Conservation (phyloP, 345 rosid species). For the Eucalyptus curtisii region DNA sequence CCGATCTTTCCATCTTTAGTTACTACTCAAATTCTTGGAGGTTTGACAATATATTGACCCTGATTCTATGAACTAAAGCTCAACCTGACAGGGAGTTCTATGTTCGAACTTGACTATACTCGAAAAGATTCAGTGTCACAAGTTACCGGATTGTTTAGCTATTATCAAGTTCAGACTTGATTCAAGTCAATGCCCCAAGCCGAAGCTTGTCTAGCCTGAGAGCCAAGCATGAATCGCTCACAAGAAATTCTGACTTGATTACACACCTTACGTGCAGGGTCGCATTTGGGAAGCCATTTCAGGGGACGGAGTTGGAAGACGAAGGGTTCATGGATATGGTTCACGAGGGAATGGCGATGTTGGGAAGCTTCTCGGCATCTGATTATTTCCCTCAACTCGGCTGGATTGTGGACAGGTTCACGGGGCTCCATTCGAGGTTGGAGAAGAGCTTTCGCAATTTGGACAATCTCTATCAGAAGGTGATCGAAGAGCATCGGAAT, state of each 20-base stretch:
- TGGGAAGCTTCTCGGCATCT: background rate
- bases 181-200: background rate
- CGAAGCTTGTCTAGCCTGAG: background rate
- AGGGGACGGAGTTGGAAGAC: background rate
- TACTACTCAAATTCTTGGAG: background rate
- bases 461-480: background rate
- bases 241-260: background rate
- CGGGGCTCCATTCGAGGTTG: background rate
- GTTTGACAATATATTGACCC: background rate
- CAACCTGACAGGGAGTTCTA: background rate
- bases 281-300: constrained; percentile 14
- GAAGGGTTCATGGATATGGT: background rate
- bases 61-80: background rate
- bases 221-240: background rate
- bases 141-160: background rate
- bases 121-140: background rate
- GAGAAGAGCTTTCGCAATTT: background rate
- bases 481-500: background rate
- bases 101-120: background rate
- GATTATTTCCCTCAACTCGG: constrained; percentile 6
- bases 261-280: background rate
- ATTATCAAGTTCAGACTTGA: background rate
- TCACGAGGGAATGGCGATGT: background rate
- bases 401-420: constrained; percentile 9
- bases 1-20: background rate